Conservation (phyloP, 2,329 filamentous ascomycete species). For the Zymoseptoria passerinii region DNA sequence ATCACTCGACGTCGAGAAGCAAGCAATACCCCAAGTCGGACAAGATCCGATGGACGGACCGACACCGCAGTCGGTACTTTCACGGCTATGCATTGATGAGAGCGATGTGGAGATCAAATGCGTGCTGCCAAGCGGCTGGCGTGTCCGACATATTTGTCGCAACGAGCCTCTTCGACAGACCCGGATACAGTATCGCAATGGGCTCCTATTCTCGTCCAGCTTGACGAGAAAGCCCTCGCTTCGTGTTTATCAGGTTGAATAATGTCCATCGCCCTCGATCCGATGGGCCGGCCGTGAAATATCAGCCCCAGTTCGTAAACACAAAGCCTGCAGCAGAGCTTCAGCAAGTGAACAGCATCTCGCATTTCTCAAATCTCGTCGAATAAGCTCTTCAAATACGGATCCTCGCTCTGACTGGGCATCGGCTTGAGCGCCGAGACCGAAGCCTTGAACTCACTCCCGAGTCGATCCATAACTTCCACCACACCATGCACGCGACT, state of each 20-base stretch:
- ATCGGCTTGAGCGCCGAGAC: constrained; percentile 14
- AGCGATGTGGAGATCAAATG: neutral
- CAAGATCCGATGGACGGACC: neutral
- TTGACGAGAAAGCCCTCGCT: too few species aligned
- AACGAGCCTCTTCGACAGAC: too few species aligned
- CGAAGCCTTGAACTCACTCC: constrained; percentile 14
- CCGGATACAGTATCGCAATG: too few species aligned
- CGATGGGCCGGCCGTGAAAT: neutral
- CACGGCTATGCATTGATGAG: neutral
- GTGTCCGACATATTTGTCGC: too few species aligned
- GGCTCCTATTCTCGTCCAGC: too few species aligned
- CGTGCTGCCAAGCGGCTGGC: neutral
- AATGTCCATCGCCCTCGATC: neutral
- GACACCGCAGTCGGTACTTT: neutral
- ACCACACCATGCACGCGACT: constrained; percentile 13
- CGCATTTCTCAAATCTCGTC: constrained; percentile 17
- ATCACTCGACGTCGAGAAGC: neutral
- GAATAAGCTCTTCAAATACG: constrained; percentile 24
- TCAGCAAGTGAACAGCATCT: neutral
- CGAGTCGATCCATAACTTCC: constrained; percentile 14
- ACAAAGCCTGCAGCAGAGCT: too few species aligned
- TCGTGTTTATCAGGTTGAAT: too few species aligned
- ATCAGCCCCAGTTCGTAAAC: too few species aligned
- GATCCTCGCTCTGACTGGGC: constrained; percentile 20
- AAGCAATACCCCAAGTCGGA: too few species aligned